Percentiles rank a stretch among this genome's conserved stretches.
phyloP scores from a whole-genome alignment of 2,329 filamentous ascomycete species.

The Fusarium transvaalense region DNA sequence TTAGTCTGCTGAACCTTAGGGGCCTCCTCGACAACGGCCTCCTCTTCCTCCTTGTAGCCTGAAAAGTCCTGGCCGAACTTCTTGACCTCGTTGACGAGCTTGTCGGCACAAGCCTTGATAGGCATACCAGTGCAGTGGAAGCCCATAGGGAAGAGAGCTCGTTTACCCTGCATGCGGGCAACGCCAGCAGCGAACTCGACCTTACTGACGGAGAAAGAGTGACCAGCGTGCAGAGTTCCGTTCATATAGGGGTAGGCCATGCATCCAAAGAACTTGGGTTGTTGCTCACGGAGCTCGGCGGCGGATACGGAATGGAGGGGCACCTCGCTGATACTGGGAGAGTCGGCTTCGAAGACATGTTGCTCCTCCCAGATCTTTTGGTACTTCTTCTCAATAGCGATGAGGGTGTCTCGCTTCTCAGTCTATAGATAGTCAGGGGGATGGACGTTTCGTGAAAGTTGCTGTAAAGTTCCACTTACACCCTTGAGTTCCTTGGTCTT shows the following conservation, averaged over 20 bases:
- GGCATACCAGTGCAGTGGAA: conserved; percentile 97
- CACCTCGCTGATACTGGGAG: conserved; percentile 82
- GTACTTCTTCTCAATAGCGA: conserved; percentile 90
- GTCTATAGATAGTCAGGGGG: conserved; percentile 65
- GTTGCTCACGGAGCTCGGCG: conserved; percentile 80
- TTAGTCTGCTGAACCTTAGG: conserved; percentile 75
- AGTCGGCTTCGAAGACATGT: conserved; percentile 83
- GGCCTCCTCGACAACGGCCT: conserved; percentile 63
- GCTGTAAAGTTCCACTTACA: conserved; percentile 53
- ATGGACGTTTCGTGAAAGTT: conserved; percentile 5
- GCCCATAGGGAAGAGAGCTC: conserved; percentile 87
- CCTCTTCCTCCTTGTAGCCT: conserved; percentile 74
- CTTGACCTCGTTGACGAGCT: conserved; percentile 89
- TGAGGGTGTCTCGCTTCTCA: conserved; percentile 86
- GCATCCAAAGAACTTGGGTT: conserved; percentile 89
- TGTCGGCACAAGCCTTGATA: conserved; percentile 97
- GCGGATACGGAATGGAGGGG: conserved; percentile 80
- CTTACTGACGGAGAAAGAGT: conserved; percentile 92
- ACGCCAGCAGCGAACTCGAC: conserved; percentile 92
- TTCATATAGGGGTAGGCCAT: conserved; percentile 78
- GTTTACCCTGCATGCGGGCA: conserved; percentile 90
- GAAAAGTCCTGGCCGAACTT: conserved; percentile 91
- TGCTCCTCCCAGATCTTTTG: conserved; percentile 72
- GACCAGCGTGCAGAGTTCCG: conserved; percentile 88
- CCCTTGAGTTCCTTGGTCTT: conserved; percentile 73